Base-by-base conservation (phyloP, 257 asterid genomes). In the Ilex asprella region DNA sequence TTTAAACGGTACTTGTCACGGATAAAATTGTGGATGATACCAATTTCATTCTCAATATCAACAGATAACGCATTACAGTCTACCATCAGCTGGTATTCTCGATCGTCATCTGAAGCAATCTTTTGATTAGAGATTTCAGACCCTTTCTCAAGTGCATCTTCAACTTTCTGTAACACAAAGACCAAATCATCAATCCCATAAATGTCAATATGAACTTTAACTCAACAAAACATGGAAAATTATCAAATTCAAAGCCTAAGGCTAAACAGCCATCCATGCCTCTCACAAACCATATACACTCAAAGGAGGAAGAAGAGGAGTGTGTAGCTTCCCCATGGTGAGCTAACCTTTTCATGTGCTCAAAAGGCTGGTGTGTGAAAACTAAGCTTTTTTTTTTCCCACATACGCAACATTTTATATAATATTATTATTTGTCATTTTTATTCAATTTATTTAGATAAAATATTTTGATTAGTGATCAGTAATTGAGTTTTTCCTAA, bases 1-100 rank as follows among this genome's bases (percentile, higher is more conserved):
- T 92, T 92, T 56, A 86, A 56, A 7, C 99, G 93, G 55, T 92
- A 92, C 77, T 92, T 92, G 75, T 92, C 99, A 1, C 99, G 97
- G 67, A 92, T 89, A 67, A 92, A 92, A 67, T 85, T 92, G 79
- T 92, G 99, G 76, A 89, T 85, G 58, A 92, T 86, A 64, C 80
- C 86, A 31, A 92, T 85, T 76, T 92, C 97, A 72, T 92, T 92
- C 73, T 86, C 97, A 57, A 92, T 92, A 63, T 92, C 99, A 16
- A 86, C 97, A 1, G 97, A 86, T 73, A 92, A 63, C 5, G 95
- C 79, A 63, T 92, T 92, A 61, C 99, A 92, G 29, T 89, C 97
- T 31, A 92, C 99, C 56, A 92, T 92, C 76, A 89, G 67, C 79
- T 89, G 97, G 76, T 92, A 92, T 55, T 92, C 99, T 11, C 95